Evolutionary conservation across 441 rosid species (phyloP).

Genomic region (Jatropha multifida): DNA sequence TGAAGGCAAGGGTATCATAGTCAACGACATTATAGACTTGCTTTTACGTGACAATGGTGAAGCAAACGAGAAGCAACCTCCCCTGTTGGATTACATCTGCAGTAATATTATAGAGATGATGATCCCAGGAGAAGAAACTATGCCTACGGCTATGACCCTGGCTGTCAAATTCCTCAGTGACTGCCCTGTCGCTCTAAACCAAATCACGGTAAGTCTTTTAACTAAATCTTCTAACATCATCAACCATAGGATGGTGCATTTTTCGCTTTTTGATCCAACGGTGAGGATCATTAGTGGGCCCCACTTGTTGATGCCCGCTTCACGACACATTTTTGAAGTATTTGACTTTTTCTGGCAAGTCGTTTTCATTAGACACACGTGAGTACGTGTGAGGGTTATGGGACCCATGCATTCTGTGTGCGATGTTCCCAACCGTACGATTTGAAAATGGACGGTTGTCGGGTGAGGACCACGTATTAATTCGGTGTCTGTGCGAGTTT

Average conservation of each 20-base stretch:
- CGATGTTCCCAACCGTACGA: slow-evolving; percentile 40
- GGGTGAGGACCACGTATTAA: slow-evolving; percentile 39
- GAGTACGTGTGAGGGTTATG: slow-evolving; percentile 16
- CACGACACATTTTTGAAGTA: slow-evolving; percentile 8
- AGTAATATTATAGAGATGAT: slow-evolving; percentile 85
- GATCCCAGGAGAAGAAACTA: slow-evolving; percentile 96
- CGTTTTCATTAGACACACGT: slow-evolving; percentile 44
- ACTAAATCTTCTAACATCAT: not conserved
- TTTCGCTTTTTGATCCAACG: slow-evolving; percentile 24
- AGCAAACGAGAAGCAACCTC: slow-evolving; percentile 48
- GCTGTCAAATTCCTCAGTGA: slow-evolving; percentile 83
- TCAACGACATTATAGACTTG: slow-evolving; percentile 63
- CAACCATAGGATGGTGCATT: not conserved
- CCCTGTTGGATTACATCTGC: slow-evolving; percentile 67
- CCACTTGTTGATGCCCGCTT: not conserved
- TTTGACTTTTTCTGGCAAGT: slow-evolving; percentile 36
- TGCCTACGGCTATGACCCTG: slow-evolving; percentile 77
- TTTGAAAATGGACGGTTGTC: slow-evolving; percentile 43
- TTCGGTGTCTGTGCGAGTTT: slow-evolving; percentile 15
- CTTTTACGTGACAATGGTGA: slow-evolving; percentile 56
- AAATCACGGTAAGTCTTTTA: slow-evolving; percentile 30
- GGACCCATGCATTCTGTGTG: slow-evolving; percentile 28
- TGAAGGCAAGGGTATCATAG: slow-evolving; percentile 8
- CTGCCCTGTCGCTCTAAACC: slow-evolving; percentile 62
- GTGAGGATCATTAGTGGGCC: slow-evolving; percentile 32